These are phyloP conservation scores for Cystobasidium onofrii DNA, from an alignment of 768 basidiomycete species.

Conservation along the genomic window DNA sequence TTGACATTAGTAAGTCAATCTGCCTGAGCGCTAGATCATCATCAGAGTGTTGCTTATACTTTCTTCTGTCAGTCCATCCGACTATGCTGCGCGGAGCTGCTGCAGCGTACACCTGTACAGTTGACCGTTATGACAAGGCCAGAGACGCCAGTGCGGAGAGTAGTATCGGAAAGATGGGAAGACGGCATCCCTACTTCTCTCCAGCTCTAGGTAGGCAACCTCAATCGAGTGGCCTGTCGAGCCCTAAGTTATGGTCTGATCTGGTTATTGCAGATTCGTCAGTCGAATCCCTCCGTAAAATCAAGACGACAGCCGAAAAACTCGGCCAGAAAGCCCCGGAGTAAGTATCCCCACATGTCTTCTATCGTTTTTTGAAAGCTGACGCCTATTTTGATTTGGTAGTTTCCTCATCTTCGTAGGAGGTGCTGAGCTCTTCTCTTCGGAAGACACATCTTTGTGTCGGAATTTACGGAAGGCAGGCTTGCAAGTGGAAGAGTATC, in stretches of 20 bases:
- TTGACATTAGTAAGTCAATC: conserved; percentile 30
- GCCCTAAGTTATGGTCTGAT: no score
- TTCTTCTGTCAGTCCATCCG: conserved; percentile 24
- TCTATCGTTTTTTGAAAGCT: no score
- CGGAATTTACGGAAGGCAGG: conserved; percentile 21
- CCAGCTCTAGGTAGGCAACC: conserved; percentile 26
- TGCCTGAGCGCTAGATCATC: no score
- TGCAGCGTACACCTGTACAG: neutral
- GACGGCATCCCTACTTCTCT: conserved; percentile 17
- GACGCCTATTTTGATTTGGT: no score
- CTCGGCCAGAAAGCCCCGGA: neutral
- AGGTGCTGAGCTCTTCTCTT: conserved; percentile 35
- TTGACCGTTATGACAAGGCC: neutral
- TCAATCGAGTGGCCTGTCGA: no score
- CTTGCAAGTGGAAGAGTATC: conserved; percentile 22
- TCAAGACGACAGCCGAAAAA: neutral
- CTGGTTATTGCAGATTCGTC: neutral
- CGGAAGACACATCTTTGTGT: conserved; percentile 26
- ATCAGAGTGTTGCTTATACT: neutral
- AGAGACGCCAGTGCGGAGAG: neutral
- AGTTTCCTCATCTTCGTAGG: conserved; percentile 36
- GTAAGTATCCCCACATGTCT: neutral
- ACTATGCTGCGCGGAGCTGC: neutral
- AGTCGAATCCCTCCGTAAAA: neutral
- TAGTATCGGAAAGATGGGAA: conserved; percentile 13